Base-by-base conservation (phyloP, 2,329 filamentous ascomycete genomes). In the Colletotrichum lindemuthianum region DNA sequence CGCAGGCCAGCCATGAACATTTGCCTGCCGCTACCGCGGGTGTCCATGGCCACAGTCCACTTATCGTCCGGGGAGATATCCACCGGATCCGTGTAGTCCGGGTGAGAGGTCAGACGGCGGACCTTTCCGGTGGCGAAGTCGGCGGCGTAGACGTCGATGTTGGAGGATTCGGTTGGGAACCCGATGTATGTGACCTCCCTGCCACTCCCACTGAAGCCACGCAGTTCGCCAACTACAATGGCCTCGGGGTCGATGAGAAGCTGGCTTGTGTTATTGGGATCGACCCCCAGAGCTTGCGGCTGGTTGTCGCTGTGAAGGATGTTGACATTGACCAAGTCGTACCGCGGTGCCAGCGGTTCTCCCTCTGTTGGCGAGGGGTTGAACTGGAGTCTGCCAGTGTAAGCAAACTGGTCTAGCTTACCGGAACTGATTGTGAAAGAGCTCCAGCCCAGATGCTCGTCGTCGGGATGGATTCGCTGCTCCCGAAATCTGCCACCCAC, bases 381-480 rank as follows among this genome's bases (percentile, higher is more conserved):
- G 69, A 80, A 81, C 1, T 69, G 32, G 4, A 82, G 68, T 1
- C 75, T 70, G 9, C 71, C 73, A 24, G 76, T 74, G 63, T 76
- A 80, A 1, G 41, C 39, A 11, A 51, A 53, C 44, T 67, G 65
- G 4, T 60, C 68, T 1, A 75, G 33, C 41, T 72, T 61, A 2
- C 67, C 66, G 5, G 24, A 34, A 4, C 33, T n/a, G 3, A 56
- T 24, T 1, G 64, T 69, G 55, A 78, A 75, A 0, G 76, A 74
- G 67, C 73, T 80, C 60, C 73, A 80, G 6, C 74, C 76, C 2
- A 81, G 56, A 61, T 81, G 79, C 0, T 70, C 67, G 36, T 79
- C 70, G 36, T 81, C 78, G 0, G 79, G 78, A 58, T 81, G 78
- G 3, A 81, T 59, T 12, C 78, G 78, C 33, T 81, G 64, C 61